Percentiles rank a stretch among this genome's conserved stretches.
Evolutionary conservation across 2,329 filamentous ascomycete species (phyloP).

Genomic region (Aspergillus carbonarius): DNA sequence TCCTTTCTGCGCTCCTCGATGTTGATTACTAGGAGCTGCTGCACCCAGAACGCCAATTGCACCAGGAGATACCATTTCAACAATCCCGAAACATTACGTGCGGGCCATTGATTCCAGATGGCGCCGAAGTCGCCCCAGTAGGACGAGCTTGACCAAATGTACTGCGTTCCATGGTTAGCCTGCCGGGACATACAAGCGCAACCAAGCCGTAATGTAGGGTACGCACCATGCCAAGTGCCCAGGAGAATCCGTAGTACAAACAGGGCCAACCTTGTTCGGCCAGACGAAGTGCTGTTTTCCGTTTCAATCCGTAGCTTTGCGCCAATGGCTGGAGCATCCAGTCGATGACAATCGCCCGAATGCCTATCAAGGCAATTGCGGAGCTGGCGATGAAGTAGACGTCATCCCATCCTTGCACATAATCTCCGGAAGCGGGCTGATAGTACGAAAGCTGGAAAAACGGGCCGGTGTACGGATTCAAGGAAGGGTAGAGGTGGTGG

Average conservation of each 20-base stretch:
- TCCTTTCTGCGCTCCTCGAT: constrained; percentile 95
- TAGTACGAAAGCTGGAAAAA: constrained; percentile 88
- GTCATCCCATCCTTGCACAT: constrained; percentile 78
- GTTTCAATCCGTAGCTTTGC: constrained; percentile 68
- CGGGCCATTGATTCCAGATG: constrained; percentile 84
- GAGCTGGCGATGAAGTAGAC: constrained; percentile 73
- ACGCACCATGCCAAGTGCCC: constrained; percentile 78
- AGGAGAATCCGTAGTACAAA: constrained; percentile 78
- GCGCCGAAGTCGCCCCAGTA: constrained; percentile 75
- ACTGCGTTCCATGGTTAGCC: constrained; percentile 51
- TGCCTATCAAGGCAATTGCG: constrained; percentile 80
- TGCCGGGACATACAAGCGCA: neutral
- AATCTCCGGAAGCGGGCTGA: constrained; percentile 66
- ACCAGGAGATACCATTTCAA: constrained; percentile 88
- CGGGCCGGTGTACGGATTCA: constrained; percentile 75
- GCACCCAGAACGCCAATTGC: constrained; percentile 89
- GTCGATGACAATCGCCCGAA: constrained; percentile 83
- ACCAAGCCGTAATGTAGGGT: neutral
- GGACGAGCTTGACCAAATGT: constrained; percentile 73
- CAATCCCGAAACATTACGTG: constrained; percentile 68
- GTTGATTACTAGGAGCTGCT: constrained; percentile 91
- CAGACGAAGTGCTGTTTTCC: constrained; percentile 79
- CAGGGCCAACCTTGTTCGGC: constrained; percentile 93
- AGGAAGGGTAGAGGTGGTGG: constrained; percentile 77
- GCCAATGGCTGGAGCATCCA: constrained; percentile 80